Conservation (phyloP, 2,329 filamentous ascomycete species). For the Cytospora piceicola region DNA sequence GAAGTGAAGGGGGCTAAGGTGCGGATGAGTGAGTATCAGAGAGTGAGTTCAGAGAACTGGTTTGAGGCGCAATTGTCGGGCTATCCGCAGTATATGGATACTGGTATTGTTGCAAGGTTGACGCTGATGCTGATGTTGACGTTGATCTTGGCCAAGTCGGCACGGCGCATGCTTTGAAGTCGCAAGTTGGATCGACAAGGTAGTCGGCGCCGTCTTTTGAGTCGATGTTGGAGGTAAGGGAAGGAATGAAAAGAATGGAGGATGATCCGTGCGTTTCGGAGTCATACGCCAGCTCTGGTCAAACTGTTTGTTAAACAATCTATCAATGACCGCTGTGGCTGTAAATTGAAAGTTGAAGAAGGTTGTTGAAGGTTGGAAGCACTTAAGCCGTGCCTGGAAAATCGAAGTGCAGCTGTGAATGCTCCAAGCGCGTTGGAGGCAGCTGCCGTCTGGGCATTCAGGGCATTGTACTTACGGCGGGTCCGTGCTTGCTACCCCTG, state of each 20-base stretch:
- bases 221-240: neutral
- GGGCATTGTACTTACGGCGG: neutral
- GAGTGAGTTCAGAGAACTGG: neutral
- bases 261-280: neutral
- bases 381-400: constrained; percentile 1
- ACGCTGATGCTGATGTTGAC: constrained; percentile 4
- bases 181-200: neutral
- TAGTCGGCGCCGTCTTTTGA: neutral
- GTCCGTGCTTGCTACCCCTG: constrained; percentile 5
- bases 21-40: constrained; percentile 3
- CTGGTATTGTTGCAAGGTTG: constrained; percentile 18
- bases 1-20: neutral
- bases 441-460: constrained; percentile 5
- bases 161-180: constrained; percentile 14
- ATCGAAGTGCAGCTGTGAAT: neutral
- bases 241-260: neutral
- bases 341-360: neutral
- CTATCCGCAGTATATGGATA: neutral
- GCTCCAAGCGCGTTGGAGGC: constrained; percentile 14
- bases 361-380: neutral
- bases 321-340: neutral
- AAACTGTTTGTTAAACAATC: neutral
- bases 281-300: neutral
- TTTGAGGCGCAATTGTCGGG: constrained; percentile 9
- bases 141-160: constrained; percentile 19